Base-by-base conservation (phyloP, 345 rosid genomes). In the Citrus cavaleriei region DNA sequence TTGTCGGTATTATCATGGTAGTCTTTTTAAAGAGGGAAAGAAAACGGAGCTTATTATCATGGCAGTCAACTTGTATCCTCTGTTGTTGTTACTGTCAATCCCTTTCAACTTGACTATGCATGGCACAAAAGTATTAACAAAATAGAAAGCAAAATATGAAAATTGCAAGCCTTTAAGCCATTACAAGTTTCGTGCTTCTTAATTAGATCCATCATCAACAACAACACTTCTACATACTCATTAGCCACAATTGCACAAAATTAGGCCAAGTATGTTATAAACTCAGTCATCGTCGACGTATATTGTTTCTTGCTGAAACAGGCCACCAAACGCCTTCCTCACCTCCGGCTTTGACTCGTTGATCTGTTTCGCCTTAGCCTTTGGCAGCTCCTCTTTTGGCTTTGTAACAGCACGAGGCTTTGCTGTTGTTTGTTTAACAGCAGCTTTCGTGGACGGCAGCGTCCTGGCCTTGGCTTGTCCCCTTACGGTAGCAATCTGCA, bases 271-370 rank as follows among this genome's bases (percentile, higher is more conserved):
- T 18, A 54, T 54, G 5, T 16, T 22, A 51, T 27, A 14, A 18
- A 7, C 80, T 35, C 85, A 93, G 24, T 92, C 94, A 54, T 95
- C 98, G 24, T 95, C 98, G 9, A 95, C 51, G 54, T 90, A 95
- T 68, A 93, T 85, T 38, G 99, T 95, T 85, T 95, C 99, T 81
- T 95, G 99, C 89, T 90, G 73, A 84, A 95, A 93, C 77, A 95
- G 77, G 28, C 98, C 99, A 16, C 99, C 98, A 46, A 95, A 92
- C 75, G 90, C 81, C 80, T 95, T 95, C 86, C 90, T 90, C 77
- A 90, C 90, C 74, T 95, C 97, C 42, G 76, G 76, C 85, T 91
- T 85, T 10, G 84, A 61, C 81, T 92, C 90, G 0, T 54, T 54
- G 22, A 83, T 74, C 73, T 74, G 63, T 65, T 61, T 74, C 59